A percentile compares a stretch with the other conserved stretches of the same genome.
phyloP scores from a whole-genome alignment of 495 filamentous ascomycete species.

The Hypoxylon intermedium region DNA sequence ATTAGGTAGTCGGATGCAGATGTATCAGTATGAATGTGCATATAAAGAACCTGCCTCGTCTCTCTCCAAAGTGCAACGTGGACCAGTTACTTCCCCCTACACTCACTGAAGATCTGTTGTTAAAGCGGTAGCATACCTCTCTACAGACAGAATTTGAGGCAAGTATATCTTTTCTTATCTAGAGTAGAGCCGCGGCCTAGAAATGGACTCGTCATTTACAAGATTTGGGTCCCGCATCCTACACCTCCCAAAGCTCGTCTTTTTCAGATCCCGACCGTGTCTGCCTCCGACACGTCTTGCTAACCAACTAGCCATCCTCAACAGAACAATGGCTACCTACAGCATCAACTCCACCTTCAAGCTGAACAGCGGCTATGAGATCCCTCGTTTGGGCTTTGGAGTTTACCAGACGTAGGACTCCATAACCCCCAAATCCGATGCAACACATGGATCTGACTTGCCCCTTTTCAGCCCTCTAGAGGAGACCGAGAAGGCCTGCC shows the following conservation, averaged over 20 bases:
- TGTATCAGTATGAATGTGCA: not conserved
- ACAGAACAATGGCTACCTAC: conserved; percentile 60
- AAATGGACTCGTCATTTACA: too few relatives aligned
- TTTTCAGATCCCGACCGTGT: not conserved
- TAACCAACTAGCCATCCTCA: conserved; percentile 4
- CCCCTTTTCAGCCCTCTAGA: conserved; percentile 40
- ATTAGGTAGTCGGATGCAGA: not conserved
- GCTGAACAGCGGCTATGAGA: conserved; percentile 78
- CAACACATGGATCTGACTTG: not conserved
- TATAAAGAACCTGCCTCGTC: not conserved
- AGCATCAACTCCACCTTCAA: conserved; percentile 69
- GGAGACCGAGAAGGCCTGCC: conserved; percentile 56
- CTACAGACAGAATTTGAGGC: not conserved
- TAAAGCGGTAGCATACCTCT: not conserved
- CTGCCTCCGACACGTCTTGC: not conserved
- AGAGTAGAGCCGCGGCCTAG: too few relatives aligned
- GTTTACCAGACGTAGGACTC: conserved; percentile 74
- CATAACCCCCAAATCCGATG: too few relatives aligned
- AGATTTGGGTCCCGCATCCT: too few relatives aligned
- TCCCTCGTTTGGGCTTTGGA: conserved; percentile 76
- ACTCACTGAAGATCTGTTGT: not conserved
- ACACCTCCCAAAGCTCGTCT: not conserved
- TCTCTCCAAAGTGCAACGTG: not conserved
- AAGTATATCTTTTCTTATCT: not conserved
- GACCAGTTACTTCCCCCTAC: not conserved